These are phyloP conservation scores for Bretschneidera sinensis DNA, from an alignment of 345 rosid genomes.

Conservation along the genomic window DNA sequence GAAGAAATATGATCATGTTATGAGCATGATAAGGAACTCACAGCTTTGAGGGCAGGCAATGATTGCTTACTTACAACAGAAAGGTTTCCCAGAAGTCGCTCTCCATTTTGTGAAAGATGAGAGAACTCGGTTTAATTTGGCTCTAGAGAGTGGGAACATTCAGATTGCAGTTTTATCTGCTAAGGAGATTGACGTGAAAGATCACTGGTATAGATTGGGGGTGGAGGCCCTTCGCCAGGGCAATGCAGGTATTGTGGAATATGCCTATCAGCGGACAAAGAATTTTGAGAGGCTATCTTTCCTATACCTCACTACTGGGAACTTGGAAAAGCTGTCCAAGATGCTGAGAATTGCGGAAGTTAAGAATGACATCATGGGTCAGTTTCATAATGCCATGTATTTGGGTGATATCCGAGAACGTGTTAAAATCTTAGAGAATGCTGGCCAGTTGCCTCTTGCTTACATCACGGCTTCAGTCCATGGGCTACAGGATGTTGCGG, in stretches of 20 bases:
- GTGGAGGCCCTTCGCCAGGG: constrained; percentile 99
- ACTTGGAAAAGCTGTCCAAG: constrained; percentile 74
- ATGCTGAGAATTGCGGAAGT: constrained; percentile 95
- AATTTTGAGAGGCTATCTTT: constrained; percentile 95
- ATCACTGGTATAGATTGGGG: constrained; percentile 85
- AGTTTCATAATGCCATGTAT: constrained; percentile 88
- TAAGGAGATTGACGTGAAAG: constrained; percentile 91
- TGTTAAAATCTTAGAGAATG: constrained; percentile 78
- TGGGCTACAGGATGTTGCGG: constrained; percentile 70
- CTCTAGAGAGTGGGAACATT: constrained; percentile 93
- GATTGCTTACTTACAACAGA: constrained; percentile 95
- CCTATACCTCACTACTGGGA: constrained; percentile 86
- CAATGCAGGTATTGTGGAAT: constrained; percentile 83
- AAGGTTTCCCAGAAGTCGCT: constrained; percentile 98
- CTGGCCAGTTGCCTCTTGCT: constrained; percentile 88
- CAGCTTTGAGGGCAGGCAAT: constrained; percentile 96
- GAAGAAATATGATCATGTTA: constrained; percentile 83
- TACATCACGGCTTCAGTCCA: constrained; percentile 78
- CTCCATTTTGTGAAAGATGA: constrained; percentile 95
- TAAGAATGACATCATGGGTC: constrained; percentile 93
- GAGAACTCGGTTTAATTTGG: constrained; percentile 88
- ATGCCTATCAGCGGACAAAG: constrained; percentile 95
- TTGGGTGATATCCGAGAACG: constrained; percentile 90
- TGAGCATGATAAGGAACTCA: constrained; percentile 93
- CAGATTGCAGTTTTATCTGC: constrained; percentile 95